Evolutionary conservation across 2,329 filamentous ascomycete genomes (phyloP), one percentile per base, ranked within the genome.

Genomic region (Trichoderma sp.): DNA sequence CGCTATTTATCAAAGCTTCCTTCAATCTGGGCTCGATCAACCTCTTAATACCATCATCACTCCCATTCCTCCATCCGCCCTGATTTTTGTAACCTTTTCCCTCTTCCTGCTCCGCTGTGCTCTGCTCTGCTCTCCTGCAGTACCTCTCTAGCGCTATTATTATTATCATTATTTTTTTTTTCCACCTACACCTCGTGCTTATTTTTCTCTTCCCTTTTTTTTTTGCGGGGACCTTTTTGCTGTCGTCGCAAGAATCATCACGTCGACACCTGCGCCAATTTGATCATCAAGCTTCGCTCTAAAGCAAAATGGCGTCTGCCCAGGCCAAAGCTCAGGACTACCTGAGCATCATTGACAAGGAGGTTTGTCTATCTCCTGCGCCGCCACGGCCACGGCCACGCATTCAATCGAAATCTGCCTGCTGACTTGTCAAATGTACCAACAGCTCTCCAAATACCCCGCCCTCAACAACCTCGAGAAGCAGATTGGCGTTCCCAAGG

Each of bases 401-500:
- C 9, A n/a, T 63, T 52, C 37, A 39, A 52, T 53, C 42, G 22
- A 70, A 71, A 71, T 74, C 71, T 74, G 42, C 27, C 35, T 63
- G 67, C 73, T 73, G 65, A 72, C 72, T 69, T 72, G 37, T 13
- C 32, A 54, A 34, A 17, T 37, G 42, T 39, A 74, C n/a, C n/a
- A n/a, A n/a, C 79, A 95, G 92, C 89, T 95, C 73, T 92, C 91
- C 80, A 94, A 94, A 81, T 95, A 95, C 84, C 90, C 90, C 74
- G 81, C 86, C 76, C 87, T 95, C 79, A 91, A 89, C 86, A 93
- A 94, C 83, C 86, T 95, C 76, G 92, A 96, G 87, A 92, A 90
- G 86, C 89, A 92, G 81, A 91, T 90, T 72, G 89, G 87, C 68
- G 86, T 95, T 60, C 92, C 92, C 78, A 96, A 96, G 86, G 90